These are phyloP conservation scores for Cantharellus anzutake DNA, from an alignment of 768 basidiomycete genomes.

Conservation along the genomic window DNA sequence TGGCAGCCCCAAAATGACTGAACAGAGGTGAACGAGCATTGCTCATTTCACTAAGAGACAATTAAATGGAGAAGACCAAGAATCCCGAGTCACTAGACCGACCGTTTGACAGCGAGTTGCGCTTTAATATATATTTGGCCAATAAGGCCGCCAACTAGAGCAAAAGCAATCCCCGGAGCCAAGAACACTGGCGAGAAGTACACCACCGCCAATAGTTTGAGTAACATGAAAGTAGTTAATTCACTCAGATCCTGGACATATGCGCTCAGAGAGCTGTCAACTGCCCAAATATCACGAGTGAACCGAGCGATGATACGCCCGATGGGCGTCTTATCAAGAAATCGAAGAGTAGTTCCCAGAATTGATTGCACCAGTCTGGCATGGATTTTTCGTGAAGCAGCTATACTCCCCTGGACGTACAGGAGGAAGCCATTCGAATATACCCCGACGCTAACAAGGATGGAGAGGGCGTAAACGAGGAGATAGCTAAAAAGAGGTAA, in stretches of 20 bases:
- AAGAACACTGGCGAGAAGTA: conserved; percentile 10
- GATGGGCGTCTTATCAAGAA: conserved; percentile 12
- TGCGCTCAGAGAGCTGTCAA: conserved; percentile 3
- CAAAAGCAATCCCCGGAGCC: conserved; percentile 9
- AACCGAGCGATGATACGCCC: conserved; percentile 13
- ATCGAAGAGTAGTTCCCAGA: conserved; percentile 33
- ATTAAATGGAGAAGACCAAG: not conserved
- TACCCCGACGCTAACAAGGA: conserved; percentile 16
- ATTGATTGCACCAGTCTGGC: conserved; percentile 30
- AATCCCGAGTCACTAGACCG: not conserved
- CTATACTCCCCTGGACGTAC: conserved; percentile 30
- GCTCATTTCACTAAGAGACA: conserved; percentile 14
- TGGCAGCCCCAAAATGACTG: conserved; percentile 2
- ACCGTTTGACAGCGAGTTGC: conserved; percentile 20
- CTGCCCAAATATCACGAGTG: conserved; percentile 10
- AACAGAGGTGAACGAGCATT: conserved; percentile 20
- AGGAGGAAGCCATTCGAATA: conserved; percentile 21
- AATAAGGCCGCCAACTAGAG: conserved; percentile 14
- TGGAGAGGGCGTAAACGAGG: conserved; percentile 21
- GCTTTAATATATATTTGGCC: conserved; percentile 22
- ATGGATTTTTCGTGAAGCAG: conserved; percentile 39
- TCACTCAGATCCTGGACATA: not conserved
- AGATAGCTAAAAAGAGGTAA: conserved; percentile 27
- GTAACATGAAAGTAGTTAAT: conserved; percentile 9
- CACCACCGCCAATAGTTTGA: conserved; percentile 11